phyloP scores from a whole-genome alignment of 2,329 filamentous ascomycete species.

The Decorospora gaudefroyi region DNA sequence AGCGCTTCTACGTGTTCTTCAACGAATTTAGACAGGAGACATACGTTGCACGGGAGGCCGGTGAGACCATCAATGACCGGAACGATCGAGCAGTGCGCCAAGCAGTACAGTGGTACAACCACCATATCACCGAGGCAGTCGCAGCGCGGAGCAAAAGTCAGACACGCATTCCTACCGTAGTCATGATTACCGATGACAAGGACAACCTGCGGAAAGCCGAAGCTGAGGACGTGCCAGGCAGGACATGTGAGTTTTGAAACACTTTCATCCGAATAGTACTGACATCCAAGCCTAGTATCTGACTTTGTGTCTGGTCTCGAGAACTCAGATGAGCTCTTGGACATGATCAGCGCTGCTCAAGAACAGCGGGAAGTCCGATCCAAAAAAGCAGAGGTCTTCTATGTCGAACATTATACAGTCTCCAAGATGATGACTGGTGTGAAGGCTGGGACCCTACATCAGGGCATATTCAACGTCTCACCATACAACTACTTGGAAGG shows the following conservation, averaged over 20 bases:
- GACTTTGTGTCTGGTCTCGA: slow-evolving; percentile 85
- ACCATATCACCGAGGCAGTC: slow-evolving; percentile 71
- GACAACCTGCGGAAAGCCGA: slow-evolving; percentile 84
- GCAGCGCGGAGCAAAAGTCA: slow-evolving; percentile 58
- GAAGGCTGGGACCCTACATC: slow-evolving; percentile 85
- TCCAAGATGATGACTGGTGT: slow-evolving; percentile 95
- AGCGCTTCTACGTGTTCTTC: slow-evolving; percentile 98
- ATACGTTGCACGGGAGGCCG: slow-evolving; percentile 71
- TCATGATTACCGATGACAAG: slow-evolving; percentile 93
- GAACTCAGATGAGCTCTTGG: slow-evolving; percentile 81
- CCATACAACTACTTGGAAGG: slow-evolving; percentile 98
- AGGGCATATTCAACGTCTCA: slow-evolving; percentile 94
- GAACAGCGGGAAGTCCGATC: slow-evolving; percentile 68
- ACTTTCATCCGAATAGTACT: slow-evolving; percentile 4
- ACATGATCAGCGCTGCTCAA: slow-evolving; percentile 86
- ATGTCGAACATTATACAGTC: slow-evolving; percentile 84
- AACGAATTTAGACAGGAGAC: slow-evolving; percentile 97
- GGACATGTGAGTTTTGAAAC: slow-evolving; percentile 52
- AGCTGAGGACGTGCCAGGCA: slow-evolving; percentile 70
- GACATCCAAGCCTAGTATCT: slow-evolving; percentile 40
- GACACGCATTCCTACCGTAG: slow-evolving; percentile 70
- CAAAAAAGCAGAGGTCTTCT: slow-evolving; percentile 73
- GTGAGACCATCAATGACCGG: slow-evolving; percentile 92
- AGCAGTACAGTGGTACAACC: slow-evolving; percentile 86
- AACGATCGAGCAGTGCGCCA: slow-evolving; percentile 90